phyloP scores from a whole-genome alignment of 768 basidiomycete genomes.

The Rossbeevera mucosa region DNA sequence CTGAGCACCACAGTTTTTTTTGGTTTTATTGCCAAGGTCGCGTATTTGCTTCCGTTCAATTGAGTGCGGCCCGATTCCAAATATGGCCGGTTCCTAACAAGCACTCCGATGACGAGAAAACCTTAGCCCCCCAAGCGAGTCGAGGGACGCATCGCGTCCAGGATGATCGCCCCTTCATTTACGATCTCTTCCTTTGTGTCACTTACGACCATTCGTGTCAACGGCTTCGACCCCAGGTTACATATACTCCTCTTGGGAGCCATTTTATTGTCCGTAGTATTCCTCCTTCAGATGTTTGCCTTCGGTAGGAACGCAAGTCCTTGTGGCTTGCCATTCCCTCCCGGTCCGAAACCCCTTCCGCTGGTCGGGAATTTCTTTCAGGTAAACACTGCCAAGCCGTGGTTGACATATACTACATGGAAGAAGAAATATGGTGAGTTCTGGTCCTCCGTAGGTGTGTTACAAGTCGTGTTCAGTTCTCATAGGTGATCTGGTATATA shows the following conservation, averaged over 20 bases:
- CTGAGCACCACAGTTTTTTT: neutral
- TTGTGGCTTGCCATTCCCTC: constrained; percentile 18
- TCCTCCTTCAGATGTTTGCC: constrained; percentile 6
- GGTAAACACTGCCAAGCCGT: constrained; percentile 27
- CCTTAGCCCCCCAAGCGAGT: neutral
- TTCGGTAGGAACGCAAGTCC: constrained; percentile 1
- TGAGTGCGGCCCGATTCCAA: too few species aligned
- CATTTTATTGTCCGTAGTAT: neutral
- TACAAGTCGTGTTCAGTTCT: neutral
- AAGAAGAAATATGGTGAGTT: constrained; percentile 28
- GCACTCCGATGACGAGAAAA: neutral
- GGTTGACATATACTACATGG: constrained; percentile 35
- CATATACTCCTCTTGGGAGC: neutral
- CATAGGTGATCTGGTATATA: constrained; percentile 20
- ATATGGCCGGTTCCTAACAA: neutral
- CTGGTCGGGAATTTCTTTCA: constrained; percentile 27
- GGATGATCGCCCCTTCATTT: neutral
- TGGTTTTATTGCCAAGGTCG: neutral
- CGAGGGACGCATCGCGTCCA: neutral
- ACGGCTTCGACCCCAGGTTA: neutral
- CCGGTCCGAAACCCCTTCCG: constrained; percentile 31
- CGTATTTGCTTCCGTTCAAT: neutral
- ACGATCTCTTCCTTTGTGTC: constrained; percentile 2
- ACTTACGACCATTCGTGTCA: neutral
- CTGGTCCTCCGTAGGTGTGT: neutral